phyloP scores from a whole-genome alignment of 2,329 filamentous ascomycete species.

The Piedraia hortae region DNA sequence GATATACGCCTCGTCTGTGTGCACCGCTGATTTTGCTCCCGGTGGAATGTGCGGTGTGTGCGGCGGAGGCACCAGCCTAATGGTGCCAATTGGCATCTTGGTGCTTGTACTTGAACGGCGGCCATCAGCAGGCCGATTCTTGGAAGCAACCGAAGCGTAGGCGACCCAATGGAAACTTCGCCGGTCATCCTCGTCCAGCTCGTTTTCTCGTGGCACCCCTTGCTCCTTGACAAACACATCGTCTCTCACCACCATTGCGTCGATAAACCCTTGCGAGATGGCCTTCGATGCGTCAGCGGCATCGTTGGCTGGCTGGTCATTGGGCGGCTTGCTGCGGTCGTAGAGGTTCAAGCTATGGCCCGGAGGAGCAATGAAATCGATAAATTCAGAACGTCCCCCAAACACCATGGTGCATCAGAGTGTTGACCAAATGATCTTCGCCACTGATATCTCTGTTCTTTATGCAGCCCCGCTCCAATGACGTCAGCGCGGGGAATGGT shows the following conservation, averaged over 20 bases:
- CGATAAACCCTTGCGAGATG: constrained; percentile 20
- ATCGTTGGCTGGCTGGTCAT: constrained; percentile 10
- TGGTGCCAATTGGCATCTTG: constrained; percentile 38
- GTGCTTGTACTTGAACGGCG: constrained; percentile 15
- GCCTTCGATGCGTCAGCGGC: constrained; percentile 9
- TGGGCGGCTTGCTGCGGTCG: constrained; percentile 7
- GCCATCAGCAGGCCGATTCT: constrained; percentile 4
- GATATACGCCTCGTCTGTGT: constrained; percentile 46
- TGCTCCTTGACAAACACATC: constrained; percentile 32
- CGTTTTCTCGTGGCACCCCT: constrained; percentile 30
- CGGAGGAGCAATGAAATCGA: constrained; percentile 10
- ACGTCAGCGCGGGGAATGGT: no score
- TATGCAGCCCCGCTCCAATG: no score
- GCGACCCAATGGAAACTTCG: constrained; percentile 66
- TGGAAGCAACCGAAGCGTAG: constrained; percentile 34
- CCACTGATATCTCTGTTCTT: no score
- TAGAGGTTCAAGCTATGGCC: constrained; percentile 10
- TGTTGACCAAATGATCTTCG: no score
- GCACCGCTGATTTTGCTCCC: constrained; percentile 6
- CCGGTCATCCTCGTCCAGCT: constrained; percentile 56
- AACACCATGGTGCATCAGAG: neutral
- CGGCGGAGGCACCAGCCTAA: constrained; percentile 60
- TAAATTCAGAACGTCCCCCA: constrained; percentile 8
- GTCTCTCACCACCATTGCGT: constrained; percentile 30
- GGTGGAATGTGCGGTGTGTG: constrained; percentile 18